Evolutionary conservation across 495 filamentous ascomycete species (phyloP).

Genomic region (Trichocladium antarcticum): DNA sequence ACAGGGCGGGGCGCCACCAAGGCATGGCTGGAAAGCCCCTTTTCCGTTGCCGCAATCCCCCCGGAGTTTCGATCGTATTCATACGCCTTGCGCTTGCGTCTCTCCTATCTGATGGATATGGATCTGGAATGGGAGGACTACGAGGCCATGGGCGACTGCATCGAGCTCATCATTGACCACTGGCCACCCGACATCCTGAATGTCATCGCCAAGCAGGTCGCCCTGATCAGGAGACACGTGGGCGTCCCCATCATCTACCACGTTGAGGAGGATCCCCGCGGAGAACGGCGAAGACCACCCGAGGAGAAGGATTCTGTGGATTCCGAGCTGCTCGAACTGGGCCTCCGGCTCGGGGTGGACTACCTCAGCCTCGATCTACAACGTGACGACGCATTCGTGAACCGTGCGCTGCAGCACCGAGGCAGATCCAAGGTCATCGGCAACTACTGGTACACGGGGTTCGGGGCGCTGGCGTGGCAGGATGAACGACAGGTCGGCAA

Average conservation of each 20-base stretch:
- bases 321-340: constrained; percentile 52
- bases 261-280: constrained; percentile 44
- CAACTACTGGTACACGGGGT: constrained; percentile 43
- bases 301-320: constrained; percentile 42
- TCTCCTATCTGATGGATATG: constrained; percentile 47
- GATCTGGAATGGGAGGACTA: constrained; percentile 49
- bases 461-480: constrained; percentile 49
- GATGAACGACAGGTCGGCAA: constrained; percentile 45
- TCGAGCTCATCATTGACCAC: constrained; percentile 59
- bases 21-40: constrained; percentile 55
- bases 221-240: constrained; percentile 51
- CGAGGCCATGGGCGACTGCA: constrained; percentile 58
- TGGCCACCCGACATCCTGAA: constrained; percentile 43
- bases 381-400: constrained; percentile 40
- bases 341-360: constrained; percentile 61
- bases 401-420: constrained; percentile 44
- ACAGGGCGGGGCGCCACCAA: constrained; percentile 45
- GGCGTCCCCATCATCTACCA: constrained; percentile 60
- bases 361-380: constrained; percentile 59
- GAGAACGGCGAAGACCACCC: constrained; percentile 28
- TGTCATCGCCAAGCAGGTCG: constrained; percentile 46
- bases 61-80: constrained; percentile 55
- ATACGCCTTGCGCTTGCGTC: constrained; percentile 51
- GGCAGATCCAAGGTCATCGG: constrained; percentile 69
- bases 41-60: constrained; percentile 57